Evolutionary conservation across 2,329 filamentous ascomycete genomes (phyloP), one percentile per base, ranked within the genome.

Genomic region (Ophiostoma piceae): DNA sequence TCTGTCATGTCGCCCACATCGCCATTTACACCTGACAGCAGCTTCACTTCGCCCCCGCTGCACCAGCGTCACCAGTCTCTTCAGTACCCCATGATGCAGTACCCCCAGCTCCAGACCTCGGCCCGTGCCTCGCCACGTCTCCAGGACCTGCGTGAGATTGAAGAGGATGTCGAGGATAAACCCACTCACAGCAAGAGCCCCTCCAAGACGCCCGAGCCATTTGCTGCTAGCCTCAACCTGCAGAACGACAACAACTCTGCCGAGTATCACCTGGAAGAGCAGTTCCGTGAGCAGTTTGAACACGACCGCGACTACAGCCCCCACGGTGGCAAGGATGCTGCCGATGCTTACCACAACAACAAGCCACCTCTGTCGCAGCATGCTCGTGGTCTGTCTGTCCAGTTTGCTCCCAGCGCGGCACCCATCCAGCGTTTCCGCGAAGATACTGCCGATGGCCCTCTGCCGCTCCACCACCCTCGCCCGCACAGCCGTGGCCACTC

Each of bases 231-330:
- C 75, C 85, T 89, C 73, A 92, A 88, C 65, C 84, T 96, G 32
- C 92, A 97, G 77, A 90, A 89, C 72, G 92, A 95, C 74, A 90
- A 96, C 70, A 90, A 95, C 67, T 91, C 94, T 76, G 90, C 91
- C 4, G 92, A 96, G 75, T 94, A 95, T 76, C 92, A 94, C 75
- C 79, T 95, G 72, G 91, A 94, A 76, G 88, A 93, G 76, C 88
- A 92, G 72, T 88, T 94, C 72, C 88, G 92, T 68, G 88, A 90
- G 69, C 90, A 94, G 75, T 82, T 94, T 67, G 90, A 94, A 71
- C 90, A 93, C 74, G 89, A 80, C 43, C 73, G 91, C 69, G 90
- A 92, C 74, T 90, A 92, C 76, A 91, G 88, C 75, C 89, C 89
- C 1, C 87, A 88, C 67, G 81, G 84, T 57, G 80, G 82, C 66